Percentiles rank a stretch among this genome's conserved stretches.
Conservation (phyloP, 495 filamentous ascomycete genomes). For the Viridothelium virens region DNA sequence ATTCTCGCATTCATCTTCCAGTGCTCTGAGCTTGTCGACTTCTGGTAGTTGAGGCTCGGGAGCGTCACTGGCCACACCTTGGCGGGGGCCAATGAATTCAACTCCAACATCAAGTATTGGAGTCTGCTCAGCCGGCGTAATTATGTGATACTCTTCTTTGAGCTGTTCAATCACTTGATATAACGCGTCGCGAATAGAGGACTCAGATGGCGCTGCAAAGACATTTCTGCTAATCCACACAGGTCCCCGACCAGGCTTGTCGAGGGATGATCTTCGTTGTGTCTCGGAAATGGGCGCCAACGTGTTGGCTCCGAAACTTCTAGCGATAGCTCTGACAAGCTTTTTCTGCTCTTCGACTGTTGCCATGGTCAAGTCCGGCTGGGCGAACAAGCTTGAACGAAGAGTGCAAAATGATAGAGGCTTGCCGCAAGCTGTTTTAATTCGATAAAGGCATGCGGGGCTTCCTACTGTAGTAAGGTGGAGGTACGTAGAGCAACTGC, state of each 20-base stretch:
- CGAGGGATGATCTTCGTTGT: background rate
- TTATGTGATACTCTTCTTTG: background rate
- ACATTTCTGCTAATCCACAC: background rate
- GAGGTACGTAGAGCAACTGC: background rate
- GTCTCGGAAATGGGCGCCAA: background rate
- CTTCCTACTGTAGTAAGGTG: background rate
- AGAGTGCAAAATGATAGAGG: background rate
- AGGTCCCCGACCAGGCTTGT: background rate
- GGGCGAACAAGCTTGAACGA: background rate
- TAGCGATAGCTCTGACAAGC: background rate
- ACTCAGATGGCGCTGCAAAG: background rate
- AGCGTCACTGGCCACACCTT: background rate
- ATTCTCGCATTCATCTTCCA: background rate
- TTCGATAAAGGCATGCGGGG: background rate
- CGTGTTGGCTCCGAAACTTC: background rate
- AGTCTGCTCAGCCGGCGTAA: background rate
- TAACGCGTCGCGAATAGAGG: background rate
- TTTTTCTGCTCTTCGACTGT: background rate
- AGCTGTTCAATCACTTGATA: background rate
- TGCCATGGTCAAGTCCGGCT: background rate
- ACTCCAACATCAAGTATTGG: background rate
- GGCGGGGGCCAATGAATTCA: background rate
- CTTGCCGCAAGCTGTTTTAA: background rate
- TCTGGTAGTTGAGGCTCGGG: background rate
- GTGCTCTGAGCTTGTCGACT: background rate